Base-by-base conservation (phyloP, 257 asterid genomes). In the Lavandula angustifolia region DNA sequence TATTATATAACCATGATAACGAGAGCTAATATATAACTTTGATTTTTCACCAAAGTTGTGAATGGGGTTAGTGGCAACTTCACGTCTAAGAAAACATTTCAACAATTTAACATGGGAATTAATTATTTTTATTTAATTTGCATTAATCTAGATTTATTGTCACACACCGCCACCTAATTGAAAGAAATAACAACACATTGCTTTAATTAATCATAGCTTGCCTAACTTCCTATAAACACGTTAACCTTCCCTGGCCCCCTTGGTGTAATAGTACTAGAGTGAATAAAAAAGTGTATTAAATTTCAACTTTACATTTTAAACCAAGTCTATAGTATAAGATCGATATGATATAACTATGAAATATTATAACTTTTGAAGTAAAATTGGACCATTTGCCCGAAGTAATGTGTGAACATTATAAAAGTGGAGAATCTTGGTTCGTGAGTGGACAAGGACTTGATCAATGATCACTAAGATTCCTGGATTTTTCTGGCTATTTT, bases 381-480 rank as follows among this genome's bases (percentile, higher is more conserved):
- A 22, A 54, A 13, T 0, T 34, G 11, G 7, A 34, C 17, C 4
- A 4, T 22, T 59, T 72, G 31, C 49, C 5, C 11, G 0, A 3
- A 8, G 16, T 41, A 7, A 54, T 49, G 69, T 75, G 81, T 65
- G 84, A 75, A 75, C 58, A 43, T 52, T 29, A 53, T 12, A 47
- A 42, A 12, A 65, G 59, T 64, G 65, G 63, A 22, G 76, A 72
- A 68, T 72, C 74, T 68, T 44, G 57, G 27, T 66, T 29, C 33
- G 66, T 69, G 6, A 48, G 52, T 52, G 40, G 34, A 64, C 29
- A 70, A 60, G 22, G 47, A 13, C 32, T 3, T 3, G 14, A 1
- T 42, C 16, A 41, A 1, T 3, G 14, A 1, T 42, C 16, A 41
- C 47, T 2, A 43, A 3, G 49, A 11, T 43, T 43, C 12, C 1